Evolutionary conservation across 257 asterid genomes (phyloP).

Genomic region (Scutellaria baicalensis): DNA sequence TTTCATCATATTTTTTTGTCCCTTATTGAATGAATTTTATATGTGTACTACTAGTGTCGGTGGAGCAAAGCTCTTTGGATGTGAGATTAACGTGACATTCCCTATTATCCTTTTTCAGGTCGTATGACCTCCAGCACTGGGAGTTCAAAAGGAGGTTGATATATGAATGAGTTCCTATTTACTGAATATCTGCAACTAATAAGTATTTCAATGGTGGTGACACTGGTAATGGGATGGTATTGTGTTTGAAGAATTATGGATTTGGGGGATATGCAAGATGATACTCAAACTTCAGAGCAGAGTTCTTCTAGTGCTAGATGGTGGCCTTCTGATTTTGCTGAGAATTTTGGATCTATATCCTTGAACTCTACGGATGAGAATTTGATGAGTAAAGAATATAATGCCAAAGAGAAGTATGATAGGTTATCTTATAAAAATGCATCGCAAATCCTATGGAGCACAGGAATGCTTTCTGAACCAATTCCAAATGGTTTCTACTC

Average conservation of each 20-base stretch:
- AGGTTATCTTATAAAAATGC: constrained; percentile 48
- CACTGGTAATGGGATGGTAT: constrained; percentile 29
- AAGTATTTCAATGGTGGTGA: constrained; percentile 26
- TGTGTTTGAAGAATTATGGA: constrained; percentile 26
- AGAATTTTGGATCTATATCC: constrained; percentile 70
- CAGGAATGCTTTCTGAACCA: constrained; percentile 79
- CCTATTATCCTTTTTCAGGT: constrained; percentile 39
- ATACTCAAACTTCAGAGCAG: constrained; percentile 51
- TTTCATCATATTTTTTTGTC: neutral
- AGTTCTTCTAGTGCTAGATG: constrained; percentile 51
- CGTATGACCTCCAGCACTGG: constrained; percentile 24
- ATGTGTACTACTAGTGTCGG: neutral
- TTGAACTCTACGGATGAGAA: constrained; percentile 45
- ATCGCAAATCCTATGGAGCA: constrained; percentile 86
- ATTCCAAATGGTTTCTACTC: constrained; percentile 97
- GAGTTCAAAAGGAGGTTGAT: constrained; percentile 14
- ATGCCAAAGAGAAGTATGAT: constrained; percentile 34
- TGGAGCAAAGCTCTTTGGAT: neutral
- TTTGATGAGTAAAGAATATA: constrained; percentile 34
- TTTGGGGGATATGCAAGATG: constrained; percentile 65
- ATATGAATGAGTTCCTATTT: constrained; percentile 10
- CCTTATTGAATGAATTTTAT: neutral
- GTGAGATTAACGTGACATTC: neutral
- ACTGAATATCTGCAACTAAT: constrained; percentile 16
- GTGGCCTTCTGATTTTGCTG: constrained; percentile 72